Percentiles rank a stretch among this genome's conserved stretches.
phyloP scores from a whole-genome alignment of 2,329 filamentous ascomycete genomes.

The Aspergillus eucalypticola region DNA sequence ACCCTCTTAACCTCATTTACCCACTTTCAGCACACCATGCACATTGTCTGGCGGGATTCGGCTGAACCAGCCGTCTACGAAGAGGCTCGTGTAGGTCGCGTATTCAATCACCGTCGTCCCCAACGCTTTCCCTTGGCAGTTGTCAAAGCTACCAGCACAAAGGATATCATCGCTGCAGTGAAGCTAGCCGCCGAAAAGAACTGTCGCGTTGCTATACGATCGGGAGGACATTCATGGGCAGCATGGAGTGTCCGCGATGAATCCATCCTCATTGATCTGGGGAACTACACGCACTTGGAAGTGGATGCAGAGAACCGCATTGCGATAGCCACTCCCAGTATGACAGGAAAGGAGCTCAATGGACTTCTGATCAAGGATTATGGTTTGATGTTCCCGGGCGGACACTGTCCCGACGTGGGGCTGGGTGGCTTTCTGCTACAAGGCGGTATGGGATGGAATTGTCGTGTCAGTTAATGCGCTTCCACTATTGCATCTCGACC shows the following conservation, averaged over 20 bases:
- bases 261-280: slow-evolving; percentile 48
- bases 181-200: slow-evolving; percentile 37
- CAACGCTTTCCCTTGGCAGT: slow-evolving; percentile 45
- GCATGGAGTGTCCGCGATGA: slow-evolving; percentile 53
- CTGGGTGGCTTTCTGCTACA: slow-evolving; percentile 56
- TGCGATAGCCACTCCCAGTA: slow-evolving; percentile 49
- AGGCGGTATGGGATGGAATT: slow-evolving; percentile 56
- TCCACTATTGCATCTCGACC: too few species aligned
- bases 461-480: slow-evolving; percentile 40
- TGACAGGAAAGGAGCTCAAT: slow-evolving; percentile 44
- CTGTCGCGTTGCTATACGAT: slow-evolving; percentile 48
- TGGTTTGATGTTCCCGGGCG: slow-evolving; percentile 54
- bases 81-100: slow-evolving; percentile 40
- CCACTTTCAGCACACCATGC: slow-evolving; percentile 14
- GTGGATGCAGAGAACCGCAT: slow-evolving; percentile 44
- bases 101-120: slow-evolving; percentile 50
- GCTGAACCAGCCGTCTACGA: slow-evolving; percentile 33
- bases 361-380: slow-evolving; percentile 19
- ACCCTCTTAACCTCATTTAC: not conserved
- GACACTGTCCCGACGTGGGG: slow-evolving; percentile 59
- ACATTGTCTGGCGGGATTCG: slow-evolving; percentile 26
- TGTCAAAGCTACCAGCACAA: slow-evolving; percentile 38
- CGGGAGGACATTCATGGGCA: slow-evolving; percentile 53
- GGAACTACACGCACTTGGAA: slow-evolving; percentile 41
- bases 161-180: slow-evolving; percentile 42